Base-by-base conservation (phyloP, 169 alveolate species). In the Eimeria sp. region DNA sequence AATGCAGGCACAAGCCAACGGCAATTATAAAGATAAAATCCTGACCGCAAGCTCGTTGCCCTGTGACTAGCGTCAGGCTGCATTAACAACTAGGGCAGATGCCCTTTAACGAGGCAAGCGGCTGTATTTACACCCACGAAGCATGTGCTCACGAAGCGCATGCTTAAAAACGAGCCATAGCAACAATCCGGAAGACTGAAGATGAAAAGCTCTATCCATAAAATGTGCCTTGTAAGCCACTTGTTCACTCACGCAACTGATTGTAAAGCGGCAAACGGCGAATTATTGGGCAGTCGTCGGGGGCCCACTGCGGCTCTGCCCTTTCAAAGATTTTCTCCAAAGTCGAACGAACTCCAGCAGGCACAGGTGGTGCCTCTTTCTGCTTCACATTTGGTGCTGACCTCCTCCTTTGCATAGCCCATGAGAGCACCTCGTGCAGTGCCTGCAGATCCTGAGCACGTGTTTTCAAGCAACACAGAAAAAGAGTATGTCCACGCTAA, bases 281-380 rank as follows among this genome's bases (percentile, higher is more conserved):
- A 49, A 85, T 85, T 6, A 60, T 62, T 23, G 91, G 91, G 78
- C 91, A 85, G 62, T 85, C 91, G 30, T 85, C 91, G 9, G 78
- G 56, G 71, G 91, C 76, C 91, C 91, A 85, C 78, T 58, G 91
- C 40, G 91, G 91, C 60, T 85, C 91, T 40, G 60, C 62, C 18
- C 60, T 66, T 6, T 40, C 82, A 85, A 37, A 2, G 10, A 85
- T 11, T 71, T 85, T 60, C 76, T 60, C 56, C 52, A 85, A 64
- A 49, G 91, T 49, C 27, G 25, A 64, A 43, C 68, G 82, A 58
- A 85, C 2, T 2, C 54, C 54, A 37, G 71, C 46, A 33, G 52
- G 71, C 33, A 54, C 58, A 33, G 56, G 74, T n/a, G 71, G 74
- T 37, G 72, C 76, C 23, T 56, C 72, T 16, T 20, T 80, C 60